Base-by-base conservation (phyloP, 108 stramenopile species). In the Cylindrotheca fusiformis region DNA sequence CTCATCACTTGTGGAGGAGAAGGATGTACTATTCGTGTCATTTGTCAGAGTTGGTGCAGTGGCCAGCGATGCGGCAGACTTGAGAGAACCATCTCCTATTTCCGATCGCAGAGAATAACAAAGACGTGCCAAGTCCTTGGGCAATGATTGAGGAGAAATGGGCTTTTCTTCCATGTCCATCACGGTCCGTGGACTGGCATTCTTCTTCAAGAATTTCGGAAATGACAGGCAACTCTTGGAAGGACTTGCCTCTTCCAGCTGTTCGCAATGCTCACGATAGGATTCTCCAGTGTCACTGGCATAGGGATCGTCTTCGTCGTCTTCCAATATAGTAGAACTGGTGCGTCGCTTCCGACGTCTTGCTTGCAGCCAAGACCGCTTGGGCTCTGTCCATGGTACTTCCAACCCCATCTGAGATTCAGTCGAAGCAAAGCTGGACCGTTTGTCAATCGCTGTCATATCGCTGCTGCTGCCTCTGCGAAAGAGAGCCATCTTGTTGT, bases 71-170 rank as follows among this genome's bases (percentile, higher is more conserved):
- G 69, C 27, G 71, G 50, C 19, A 73, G n/a, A n/a, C n/a, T n/a
- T n/a, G n/a, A n/a, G 81, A 0, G 85, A 83, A 0, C 92, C 92
- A 76, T 93, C 92, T 30, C 82, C 81, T 32, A 93, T 81, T 5
- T 77, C 71, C 22, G 85, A 74, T 30, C 88, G 76, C 4, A 88
- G 62, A 19, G 87, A 86, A 63, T 93, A 93, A 21, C 78, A 64
- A 3, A 83, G 68, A 49, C 71, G 36, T 5, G 63, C 61, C 41
- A 68, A 55, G 32, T 83, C 71, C 36, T 48, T 30, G 1, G 82
- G 75, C 32, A 83, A 53, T 14, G 36, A 41, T 14, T 41, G 36
- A 41, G 36, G 36, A 41, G 6, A 14, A 41, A 10, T 41, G 36
- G 36, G 10, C 6, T 10, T 41, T 41, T 41, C 36, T 41, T 41